Conservation (phyloP, 495 filamentous ascomycete species). For the Paragyromitra xinjiangensis region DNA sequence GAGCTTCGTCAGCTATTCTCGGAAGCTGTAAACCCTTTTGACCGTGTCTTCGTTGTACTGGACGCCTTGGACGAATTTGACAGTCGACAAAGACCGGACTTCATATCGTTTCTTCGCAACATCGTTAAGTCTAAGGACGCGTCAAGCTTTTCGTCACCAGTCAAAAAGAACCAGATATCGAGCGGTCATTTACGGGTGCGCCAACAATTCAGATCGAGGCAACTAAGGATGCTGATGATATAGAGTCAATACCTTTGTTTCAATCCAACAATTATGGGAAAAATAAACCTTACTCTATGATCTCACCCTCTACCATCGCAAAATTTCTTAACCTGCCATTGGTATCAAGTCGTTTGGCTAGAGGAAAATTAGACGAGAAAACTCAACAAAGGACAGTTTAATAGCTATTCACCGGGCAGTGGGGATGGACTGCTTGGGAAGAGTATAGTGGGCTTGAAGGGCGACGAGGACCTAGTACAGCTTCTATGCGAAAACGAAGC, state of each 20-base stretch:
- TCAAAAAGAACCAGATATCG: constrained; percentile 26
- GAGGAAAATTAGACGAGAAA: constrained; percentile 16
- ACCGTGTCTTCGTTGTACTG: constrained; percentile 18
- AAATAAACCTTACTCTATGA: background rate
- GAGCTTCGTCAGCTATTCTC: constrained; percentile 20
- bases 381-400: background rate
- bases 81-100: background rate
- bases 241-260: constrained; percentile 10
- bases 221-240: constrained; percentile 9
- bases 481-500: constrained; percentile 21
- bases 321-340: constrained; percentile 11
- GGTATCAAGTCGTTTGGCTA: constrained; percentile 4
- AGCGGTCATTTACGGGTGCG: constrained; percentile 18
- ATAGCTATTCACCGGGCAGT: constrained; percentile 14
- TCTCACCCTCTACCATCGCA: constrained; percentile 18
- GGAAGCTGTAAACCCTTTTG: constrained; percentile 9
- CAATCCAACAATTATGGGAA: background rate
- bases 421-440: constrained; percentile 3
- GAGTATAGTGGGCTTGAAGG: constrained; percentile 11
- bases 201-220: constrained; percentile 20
- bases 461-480: constrained; percentile 11
- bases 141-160: constrained; percentile 27
- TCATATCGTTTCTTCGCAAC: constrained; percentile 12
- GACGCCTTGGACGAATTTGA: constrained; percentile 35
- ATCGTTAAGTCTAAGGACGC: background rate